phyloP scores from a whole-genome alignment of 2,329 filamentous ascomycete species.

The Aspergillus neoniger region DNA sequence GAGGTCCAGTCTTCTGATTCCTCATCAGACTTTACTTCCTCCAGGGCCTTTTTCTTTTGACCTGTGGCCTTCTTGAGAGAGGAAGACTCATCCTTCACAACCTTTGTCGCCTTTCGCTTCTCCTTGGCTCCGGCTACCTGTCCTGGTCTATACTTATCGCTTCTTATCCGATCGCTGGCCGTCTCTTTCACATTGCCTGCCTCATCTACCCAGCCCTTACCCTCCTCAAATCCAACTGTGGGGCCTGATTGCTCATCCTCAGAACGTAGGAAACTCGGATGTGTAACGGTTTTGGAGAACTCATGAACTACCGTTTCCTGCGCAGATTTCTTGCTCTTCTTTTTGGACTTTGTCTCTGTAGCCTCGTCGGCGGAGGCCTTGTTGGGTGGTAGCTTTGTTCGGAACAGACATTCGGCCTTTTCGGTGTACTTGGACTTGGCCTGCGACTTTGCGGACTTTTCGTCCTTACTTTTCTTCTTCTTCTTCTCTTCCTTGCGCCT shows the following conservation, averaged over 20 bases:
- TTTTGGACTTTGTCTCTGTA: constrained; percentile 55
- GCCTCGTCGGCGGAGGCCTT: constrained; percentile 37
- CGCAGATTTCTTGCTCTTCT: constrained; percentile 60
- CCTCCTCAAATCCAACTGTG: constrained; percentile 72
- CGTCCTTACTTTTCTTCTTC: constrained; percentile 54
- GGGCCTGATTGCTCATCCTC: constrained; percentile 48
- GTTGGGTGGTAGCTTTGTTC: constrained; percentile 71
- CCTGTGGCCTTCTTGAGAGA: constrained; percentile 16
- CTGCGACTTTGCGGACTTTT: constrained; percentile 59
- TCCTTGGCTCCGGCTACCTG: constrained; percentile 35
- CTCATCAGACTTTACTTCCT: constrained; percentile 18
- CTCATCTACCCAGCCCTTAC: constrained; percentile 83
- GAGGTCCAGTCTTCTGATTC: constrained; percentile 40
- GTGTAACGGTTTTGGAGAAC: constrained; percentile 80
- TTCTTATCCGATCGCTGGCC: constrained; percentile 31
- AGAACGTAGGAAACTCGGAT: constrained; percentile 76
- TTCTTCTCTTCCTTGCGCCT: constrained; percentile 50
- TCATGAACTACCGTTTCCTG: constrained; percentile 77
- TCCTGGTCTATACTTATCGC: constrained; percentile 33
- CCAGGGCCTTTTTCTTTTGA: constrained; percentile 17
- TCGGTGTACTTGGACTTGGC: constrained; percentile 78
- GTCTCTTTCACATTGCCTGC: constrained; percentile 68
- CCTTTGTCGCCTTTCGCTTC: constrained; percentile 25
- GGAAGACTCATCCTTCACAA: constrained; percentile 10
- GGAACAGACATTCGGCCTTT: constrained; percentile 79